Evolutionary conservation across 257 asterid species (phyloP), one percentile per base, ranked within the genome.

Genomic region (Plantago elongata): DNA sequence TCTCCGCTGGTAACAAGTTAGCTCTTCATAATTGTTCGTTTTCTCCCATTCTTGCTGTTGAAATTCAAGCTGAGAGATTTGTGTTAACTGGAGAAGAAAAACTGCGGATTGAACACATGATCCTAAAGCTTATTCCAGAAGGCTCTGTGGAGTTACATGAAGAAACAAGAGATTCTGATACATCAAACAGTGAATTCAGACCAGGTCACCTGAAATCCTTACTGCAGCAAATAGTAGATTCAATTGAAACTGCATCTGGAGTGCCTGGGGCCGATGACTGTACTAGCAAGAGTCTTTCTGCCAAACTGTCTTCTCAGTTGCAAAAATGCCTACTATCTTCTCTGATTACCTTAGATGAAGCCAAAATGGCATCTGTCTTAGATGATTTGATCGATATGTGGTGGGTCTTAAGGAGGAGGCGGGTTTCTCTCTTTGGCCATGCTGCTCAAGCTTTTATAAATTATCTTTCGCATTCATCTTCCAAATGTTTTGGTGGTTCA

Each of bases 371-470:
- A 17, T 74, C 90, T 63, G 44, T 69, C 67, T 76, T 85, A 66
- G 74, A 73, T 65, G 85, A 79, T 77, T 75, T 93, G 78, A 81
- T 77, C 75, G 85, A 77, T 77, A 68, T 84, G 66, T 93, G 95
- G 89, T 79, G 89, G 95, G 83, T 89, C 63, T 83, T 93, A 77
- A 83, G 99, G 76, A 75, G 73, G 66, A 83, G 97, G 77, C 78
- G 86, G 76, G 85, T 89, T 73, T 82, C 87, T 69, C 87, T 93
- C 57, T 89, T 89, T 82, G 97, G 99, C 72, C 88, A 81, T 60
- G 89, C 97, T 6, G 97, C 99, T 77, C 84, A 86, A 76, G 96
- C 88, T 68, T 93, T 86, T 74, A 75, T 93, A 57, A 82, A 79
- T 66, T 93, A 75, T 75, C 97, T 93, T 66, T 86, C 96, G 40